phyloP scores from a whole-genome alignment of 805 yeast genomes.

The Phaffomyces thermotolerans region DNA sequence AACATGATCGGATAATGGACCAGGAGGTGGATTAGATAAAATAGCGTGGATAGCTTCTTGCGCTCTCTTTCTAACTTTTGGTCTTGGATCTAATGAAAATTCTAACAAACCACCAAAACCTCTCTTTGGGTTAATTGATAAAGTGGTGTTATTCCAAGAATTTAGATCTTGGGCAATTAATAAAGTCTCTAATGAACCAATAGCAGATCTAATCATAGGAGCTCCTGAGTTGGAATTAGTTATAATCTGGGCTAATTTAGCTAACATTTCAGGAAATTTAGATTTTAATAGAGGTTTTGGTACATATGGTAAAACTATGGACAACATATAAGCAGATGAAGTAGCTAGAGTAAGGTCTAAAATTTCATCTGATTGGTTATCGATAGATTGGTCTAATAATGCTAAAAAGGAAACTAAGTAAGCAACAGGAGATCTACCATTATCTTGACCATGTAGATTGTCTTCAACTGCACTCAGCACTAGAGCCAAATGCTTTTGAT shows the following conservation, averaged over 20 bases:
- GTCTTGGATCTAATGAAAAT: conserved; percentile 79
- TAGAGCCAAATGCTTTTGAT: conserved; percentile 80
- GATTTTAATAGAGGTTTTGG: conserved; percentile 63
- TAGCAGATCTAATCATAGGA: conserved; percentile 71
- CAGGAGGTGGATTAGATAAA: conserved; percentile 59
- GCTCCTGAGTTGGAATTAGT: conserved; percentile 66
- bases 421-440: conserved; percentile 56
- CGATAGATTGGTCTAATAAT: conserved; percentile 65
- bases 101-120: conserved; percentile 74
- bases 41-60: conserved; percentile 74
- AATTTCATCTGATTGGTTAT: conserved; percentile 40
- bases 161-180: conserved; percentile 72
- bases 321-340: conserved; percentile 73
- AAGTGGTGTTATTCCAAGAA: conserved; percentile 60
- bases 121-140: conserved; percentile 60
- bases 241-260: conserved; percentile 75
- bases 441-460: conserved; percentile 44
- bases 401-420: conserved; percentile 82
- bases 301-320: conserved; percentile 66
- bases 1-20: conserved; percentile 72
- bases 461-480: conserved; percentile 88
- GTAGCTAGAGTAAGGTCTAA: conserved; percentile 60
- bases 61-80: conserved; percentile 93
- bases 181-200: conserved; percentile 78
- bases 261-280: conserved; percentile 70